Evolutionary conservation across 805 yeast genomes (phyloP), one percentile per base, ranked within the genome.

Genomic region (Starmerella sirachaensis): DNA sequence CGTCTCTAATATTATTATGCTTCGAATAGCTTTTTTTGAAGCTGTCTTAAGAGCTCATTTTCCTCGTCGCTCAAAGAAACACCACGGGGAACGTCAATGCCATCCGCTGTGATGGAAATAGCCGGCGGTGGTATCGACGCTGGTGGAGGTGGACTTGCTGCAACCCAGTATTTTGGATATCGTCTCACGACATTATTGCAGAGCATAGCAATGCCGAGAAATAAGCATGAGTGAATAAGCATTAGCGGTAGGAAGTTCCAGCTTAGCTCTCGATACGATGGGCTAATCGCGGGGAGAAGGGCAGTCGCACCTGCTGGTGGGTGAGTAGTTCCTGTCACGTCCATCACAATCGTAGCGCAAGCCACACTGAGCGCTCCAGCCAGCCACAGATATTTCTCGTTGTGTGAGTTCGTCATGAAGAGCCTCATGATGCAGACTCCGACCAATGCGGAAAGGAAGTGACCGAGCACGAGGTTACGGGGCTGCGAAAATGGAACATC

Each of bases 231-330:
- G 3, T 71, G 63, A 1, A 74, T 59, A 3, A 76, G 37, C 37
- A 74, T 77, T 0, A 60, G 64, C 0, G 78, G 76, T 20, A 76
- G 49, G 47, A 68, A 75, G 72, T 76, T 72, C 84, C 83, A 76
- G 33, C 81, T 69, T 67, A 76, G 61, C 3, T 35, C 46, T 10
- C 71, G 53, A 3, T 74, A 59, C 6, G 50, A 45, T 1, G 52
- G 66, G 36, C 73, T 76, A 0, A 69, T 49, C 1, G 66, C 56
- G 0, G 82, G 79, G 7, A 76, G 55, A 25, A 76, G 50, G 0
- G 83, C 81, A 8, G 77, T 66, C 1, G 83, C 82, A 2, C 84
- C 84, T 1, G 77, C 75, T 0, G 84, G 84, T 0, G 84, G 84
- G 52, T 77, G 83, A 1, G 74, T 69, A 41, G 75, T 68, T 43